Evolutionary conservation across 1,284 basidiomycete genomes (phyloP), one percentile per base, ranked within the genome.

Genomic region (Naganishia cerealis): DNA sequence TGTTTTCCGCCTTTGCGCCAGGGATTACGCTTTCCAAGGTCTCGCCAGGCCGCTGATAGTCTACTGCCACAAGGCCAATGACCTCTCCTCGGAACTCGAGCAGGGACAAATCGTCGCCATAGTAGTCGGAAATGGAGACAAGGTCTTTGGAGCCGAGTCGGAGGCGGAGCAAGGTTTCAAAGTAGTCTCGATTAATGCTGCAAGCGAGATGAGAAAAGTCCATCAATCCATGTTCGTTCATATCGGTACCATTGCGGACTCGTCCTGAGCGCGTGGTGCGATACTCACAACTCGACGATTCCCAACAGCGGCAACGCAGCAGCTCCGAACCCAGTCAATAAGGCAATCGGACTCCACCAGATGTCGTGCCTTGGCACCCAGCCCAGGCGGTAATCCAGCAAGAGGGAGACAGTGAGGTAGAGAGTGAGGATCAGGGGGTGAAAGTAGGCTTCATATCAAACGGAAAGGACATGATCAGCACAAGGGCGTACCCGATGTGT

Each of bases 131-230:
- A 40, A 88, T 81, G 71, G 87, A 77, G 40, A 79, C 74, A 56
- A 91, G 81, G 77, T 92, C 90, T 8, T 81, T 78, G 9, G 83
- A 79, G 55, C 82, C 85, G 67, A 92, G 83, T 16, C 84, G 80
- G 38, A 84, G 78, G 24, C 87, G 82, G 7, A 85, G 81, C 15
- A 78, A 80, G 16, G 84, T 78, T 71, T 91, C 89, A 71, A 90
- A 88, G 65, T 82, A 81, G n/a, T 85, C 85, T 8, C 89, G 86
- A 72, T 91, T 88, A 54, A 85, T 76, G 88, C 89, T 91, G 66
- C 9, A 62, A 7, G 13, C 43, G 50, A 8, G 39, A 12, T 24
- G 46, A 48, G 59, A 26, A 54, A 21, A 26, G 48, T 33, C 24
- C 29, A 50, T 33, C 29, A 33, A 6, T 33, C 6, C 29, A 33